Base-by-base conservation (phyloP, 495 filamentous ascomycete species). In the Chlorociboria aeruginascens region DNA sequence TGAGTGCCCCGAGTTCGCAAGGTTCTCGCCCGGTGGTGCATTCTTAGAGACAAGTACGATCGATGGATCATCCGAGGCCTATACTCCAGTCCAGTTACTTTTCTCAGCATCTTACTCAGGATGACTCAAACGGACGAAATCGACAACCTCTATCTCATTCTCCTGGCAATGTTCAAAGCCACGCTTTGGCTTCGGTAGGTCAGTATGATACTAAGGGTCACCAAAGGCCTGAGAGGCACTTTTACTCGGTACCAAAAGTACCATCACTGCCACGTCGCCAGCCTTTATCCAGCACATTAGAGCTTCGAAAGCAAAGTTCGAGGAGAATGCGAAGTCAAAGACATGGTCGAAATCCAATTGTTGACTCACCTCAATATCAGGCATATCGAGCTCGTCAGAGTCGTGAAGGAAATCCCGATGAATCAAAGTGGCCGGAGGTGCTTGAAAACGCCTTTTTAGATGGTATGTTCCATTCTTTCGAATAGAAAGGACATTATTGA, bases 371-470 rank as follows among this genome's bases (percentile, higher is more conserved):
- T 20, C 67, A 78, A 46, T 95, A 92, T 64, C 67, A 66, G 39
- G 71, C 77, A 51, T 85, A 83, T 62, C 74, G 88, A 52, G 73
- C 73, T 43, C 77, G 81, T 51, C 83, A 86, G 61, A 72, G 70
- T 49, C 73, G 76, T 40, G 69, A 70, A 50, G 62, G 53, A 3
- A 54, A 51, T 35, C 7, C 13, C 1, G 48, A 61, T 8, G 56
- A 59, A 44, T 16, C 20, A 42, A 62, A 59, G 52, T 97, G 90
- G 90, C 82, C 88, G 6, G 81, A 89, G 52, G 67, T 81, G 52
- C 64, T 96, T 12, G 92, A 98, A 62, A 73, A 82, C 61, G 84
- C 86, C 13, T 97, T 98, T 58, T 80, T 92, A 59, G 83, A 87
- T 66, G 90, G 92, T 96, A 69, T n/a, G 1, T 68, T 72, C 54